phyloP scores from a whole-genome alignment of 2,329 filamentous ascomycete species.

The Dactylellina cionopaga region DNA sequence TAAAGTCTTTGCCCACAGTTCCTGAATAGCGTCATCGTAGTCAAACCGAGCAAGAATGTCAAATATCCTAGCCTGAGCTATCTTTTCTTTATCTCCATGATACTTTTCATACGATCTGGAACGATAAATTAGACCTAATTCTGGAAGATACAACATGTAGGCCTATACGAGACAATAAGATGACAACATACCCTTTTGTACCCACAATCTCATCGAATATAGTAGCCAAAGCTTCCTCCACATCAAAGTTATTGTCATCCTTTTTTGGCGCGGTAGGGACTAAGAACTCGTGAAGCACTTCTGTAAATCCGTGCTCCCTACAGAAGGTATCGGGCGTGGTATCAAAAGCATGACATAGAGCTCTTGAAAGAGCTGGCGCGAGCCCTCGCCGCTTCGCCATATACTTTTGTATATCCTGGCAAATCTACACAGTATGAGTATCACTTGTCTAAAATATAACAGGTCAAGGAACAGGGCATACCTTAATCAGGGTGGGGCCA shows the following conservation, averaged over 20 bases:
- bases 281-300: slow-evolving; percentile 54
- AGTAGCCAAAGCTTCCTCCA: slow-evolving; percentile 53
- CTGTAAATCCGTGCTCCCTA: slow-evolving; percentile 53
- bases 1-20: slow-evolving; percentile 51
- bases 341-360: slow-evolving; percentile 54
- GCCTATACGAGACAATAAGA: neutral
- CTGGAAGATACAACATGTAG: neutral
- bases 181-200: slow-evolving; percentile 6
- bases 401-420: slow-evolving; percentile 52
- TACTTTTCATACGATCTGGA: slow-evolving; percentile 53
- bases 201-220: slow-evolving; percentile 54
- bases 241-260: slow-evolving; percentile 55
- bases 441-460: neutral
- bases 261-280: slow-evolving; percentile 45
- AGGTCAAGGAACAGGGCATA: neutral
- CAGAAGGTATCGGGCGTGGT: slow-evolving; percentile 51
- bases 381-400: slow-evolving; percentile 55
- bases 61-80: slow-evolving; percentile 56
- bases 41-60: slow-evolving; percentile 55
- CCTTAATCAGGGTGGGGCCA: slow-evolving; percentile 44
- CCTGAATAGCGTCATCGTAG: slow-evolving; percentile 49
- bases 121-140: no score
- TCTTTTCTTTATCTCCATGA: slow-evolving; percentile 55
- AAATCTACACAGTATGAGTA: slow-evolving; percentile 41
- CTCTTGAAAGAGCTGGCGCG: slow-evolving; percentile 54